Base-by-base conservation (phyloP, 805 yeast genomes). In the Suhomyces pyralidae region DNA sequence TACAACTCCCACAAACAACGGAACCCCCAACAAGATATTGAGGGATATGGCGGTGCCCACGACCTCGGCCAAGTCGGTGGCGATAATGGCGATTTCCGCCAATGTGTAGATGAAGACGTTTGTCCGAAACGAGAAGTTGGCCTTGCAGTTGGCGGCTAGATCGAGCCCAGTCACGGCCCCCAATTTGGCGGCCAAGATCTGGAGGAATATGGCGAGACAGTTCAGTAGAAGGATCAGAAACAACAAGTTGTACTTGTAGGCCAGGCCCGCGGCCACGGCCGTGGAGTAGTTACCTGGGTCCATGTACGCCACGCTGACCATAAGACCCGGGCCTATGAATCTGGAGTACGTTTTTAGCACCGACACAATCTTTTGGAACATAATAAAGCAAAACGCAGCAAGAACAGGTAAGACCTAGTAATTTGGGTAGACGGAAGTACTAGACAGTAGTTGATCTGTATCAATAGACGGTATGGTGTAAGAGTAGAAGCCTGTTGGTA, bases 261-360 rank as follows among this genome's bases (percentile, higher is more conserved):
- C 86, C 30, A 96, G 86, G n/a, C 96, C 96, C 1, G 96, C 94
- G 7, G 94, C 88, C 12, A 93, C 97, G 8, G 94, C 96, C 1
- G 97, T 90, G 38, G 97, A 87, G 69, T 92, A 93, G 71, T 94
- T 93, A 4, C 99, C 99, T 0, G 99, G 98, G 62, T 93, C 98
- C 90, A 94, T 90, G 67, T 92, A 94, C 0, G 97, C 93, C 32
- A 93, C 97, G 4, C 92, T 81, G 2, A 94, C 96, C 96, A 93
- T 87, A 46, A 93, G 73, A 0, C 99, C 98, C 0, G 98, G 98
- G 0, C 98, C 98, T n/a, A 93, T 77, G 65, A 88, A 88, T 56
- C 76, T 70, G 40, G 76, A 69, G 66, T 85, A 88, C 59, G 84
- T 85, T 55, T 63, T 66, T 25, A 70, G 44, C 9, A 59, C 55